Percentiles rank a stretch among this genome's conserved stretches.
Evolutionary conservation across 345 rosid species (phyloP).

Genomic region (Citrus glauca): DNA sequence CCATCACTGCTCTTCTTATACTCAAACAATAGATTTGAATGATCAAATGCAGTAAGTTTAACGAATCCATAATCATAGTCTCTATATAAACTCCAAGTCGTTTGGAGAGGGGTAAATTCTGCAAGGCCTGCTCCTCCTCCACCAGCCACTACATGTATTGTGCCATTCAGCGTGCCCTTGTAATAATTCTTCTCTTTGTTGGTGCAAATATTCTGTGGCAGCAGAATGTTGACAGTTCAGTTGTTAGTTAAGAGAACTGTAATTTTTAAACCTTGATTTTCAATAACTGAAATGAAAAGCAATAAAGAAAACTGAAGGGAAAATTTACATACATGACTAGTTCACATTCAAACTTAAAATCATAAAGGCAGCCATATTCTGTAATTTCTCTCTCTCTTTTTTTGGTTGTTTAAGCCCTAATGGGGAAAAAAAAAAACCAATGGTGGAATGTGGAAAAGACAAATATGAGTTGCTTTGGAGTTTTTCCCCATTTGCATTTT

Average conservation of each 20-base stretch:
- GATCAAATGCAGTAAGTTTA: conserved; percentile 56
- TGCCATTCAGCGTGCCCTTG: conserved; percentile 51
- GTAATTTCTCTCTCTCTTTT: not conserved
- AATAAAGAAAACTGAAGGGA: not conserved
- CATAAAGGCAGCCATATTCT: not conserved
- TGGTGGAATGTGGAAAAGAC: not conserved
- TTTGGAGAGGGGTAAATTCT: conserved; percentile 37
- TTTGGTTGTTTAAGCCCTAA: not conserved
- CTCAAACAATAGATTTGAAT: conserved; percentile 52
- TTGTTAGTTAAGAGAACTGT: conserved; percentile 3
- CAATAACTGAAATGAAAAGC: not conserved
- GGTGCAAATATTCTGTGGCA: conserved; percentile 55
- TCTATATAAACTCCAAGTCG: conserved; percentile 52
- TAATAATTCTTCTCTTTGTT: conserved; percentile 43
- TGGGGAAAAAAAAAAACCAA: not conserved
- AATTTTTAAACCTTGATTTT: not conserved
- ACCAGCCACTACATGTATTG: conserved; percentile 72
- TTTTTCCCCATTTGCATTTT: not conserved
- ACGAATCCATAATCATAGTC: conserved; percentile 50
- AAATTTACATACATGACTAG: not conserved
- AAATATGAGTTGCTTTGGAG: not conserved
- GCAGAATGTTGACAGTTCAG: not conserved
- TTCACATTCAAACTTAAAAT: not conserved
- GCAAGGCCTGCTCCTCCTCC: conserved; percentile 68
- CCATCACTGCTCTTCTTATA: conserved; percentile 77